A percentile compares a stretch with the other conserved stretches of the same genome.
phyloP scores from a whole-genome alignment of 345 rosid species.

The Rubroshorea leprosula region DNA sequence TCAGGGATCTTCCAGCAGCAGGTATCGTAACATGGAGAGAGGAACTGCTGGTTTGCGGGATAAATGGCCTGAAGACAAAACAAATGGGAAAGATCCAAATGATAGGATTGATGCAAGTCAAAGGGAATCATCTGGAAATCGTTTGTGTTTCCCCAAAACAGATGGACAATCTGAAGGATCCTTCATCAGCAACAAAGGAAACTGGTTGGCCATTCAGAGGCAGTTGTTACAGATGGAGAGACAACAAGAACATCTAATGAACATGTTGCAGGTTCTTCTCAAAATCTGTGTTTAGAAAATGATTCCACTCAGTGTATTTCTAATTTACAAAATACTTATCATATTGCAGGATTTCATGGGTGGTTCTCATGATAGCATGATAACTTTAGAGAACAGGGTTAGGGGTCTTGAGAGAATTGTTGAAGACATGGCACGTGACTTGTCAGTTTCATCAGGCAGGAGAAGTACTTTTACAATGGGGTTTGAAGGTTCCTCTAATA shows the following conservation, averaged over 20 bases:
- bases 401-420: slow-evolving; percentile 96
- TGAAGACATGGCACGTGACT: slow-evolving; percentile 90
- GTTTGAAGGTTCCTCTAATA: slow-evolving; percentile 55
- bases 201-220: slow-evolving; percentile 95
- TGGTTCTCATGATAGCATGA: slow-evolving; percentile 93
- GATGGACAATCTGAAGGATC: slow-evolving; percentile 82
- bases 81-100: slow-evolving; percentile 47
- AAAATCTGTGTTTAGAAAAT: slow-evolving; percentile 16
- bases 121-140: slow-evolving; percentile 52
- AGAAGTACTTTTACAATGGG: slow-evolving; percentile 55
- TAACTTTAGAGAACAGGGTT: slow-evolving; percentile 85
- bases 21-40: slow-evolving; percentile 33
- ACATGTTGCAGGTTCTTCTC: slow-evolving; percentile 79
- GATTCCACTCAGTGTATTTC: slow-evolving; percentile 14
- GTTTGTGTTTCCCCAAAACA: slow-evolving; percentile 44
- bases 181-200: slow-evolving; percentile 70
- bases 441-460: slow-evolving; percentile 76
- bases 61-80: slow-evolving; percentile 32
- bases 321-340: slow-evolving; percentile 20
- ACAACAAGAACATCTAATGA: slow-evolving; percentile 88
- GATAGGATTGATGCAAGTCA: slow-evolving; percentile 40
- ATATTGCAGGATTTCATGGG: slow-evolving; percentile 89
- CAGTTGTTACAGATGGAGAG: slow-evolving; percentile 89
- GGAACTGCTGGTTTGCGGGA: slow-evolving; percentile 29
- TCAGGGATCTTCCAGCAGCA: slow-evolving; percentile 34